A percentile compares a stretch with the other conserved stretches of the same genome.
Conservation (phyloP, 179 eudicot species). For the Spergularia azorica region DNA sequence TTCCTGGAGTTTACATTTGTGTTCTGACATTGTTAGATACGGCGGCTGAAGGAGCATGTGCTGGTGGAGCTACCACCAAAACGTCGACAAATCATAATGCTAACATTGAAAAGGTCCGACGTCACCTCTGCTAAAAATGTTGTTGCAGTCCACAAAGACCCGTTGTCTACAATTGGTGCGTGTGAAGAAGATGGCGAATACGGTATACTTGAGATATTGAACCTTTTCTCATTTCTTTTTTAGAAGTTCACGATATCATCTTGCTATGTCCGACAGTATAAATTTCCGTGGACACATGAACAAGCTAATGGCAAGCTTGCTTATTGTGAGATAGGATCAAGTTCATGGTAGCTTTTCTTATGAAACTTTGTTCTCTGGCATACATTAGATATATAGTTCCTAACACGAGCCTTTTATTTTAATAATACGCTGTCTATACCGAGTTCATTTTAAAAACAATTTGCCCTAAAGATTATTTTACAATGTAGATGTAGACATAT, state of each 20-base stretch:
- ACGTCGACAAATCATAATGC: conserved; percentile 81
- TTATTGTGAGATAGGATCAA: conserved; percentile 3
- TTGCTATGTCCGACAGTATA: not conserved
- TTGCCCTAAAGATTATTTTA: no score
- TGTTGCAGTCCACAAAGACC: conserved; percentile 35
- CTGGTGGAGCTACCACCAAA: conserved; percentile 83
- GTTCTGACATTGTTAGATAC: conserved; percentile 54
- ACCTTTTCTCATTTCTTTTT: conserved; percentile 4
- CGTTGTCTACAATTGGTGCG: conserved; percentile 30
- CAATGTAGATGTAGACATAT: no score
- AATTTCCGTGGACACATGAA: conserved; percentile 8
- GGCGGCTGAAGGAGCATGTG: conserved; percentile 95
- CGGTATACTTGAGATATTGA: conserved; percentile 36
- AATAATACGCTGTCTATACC: not conserved
- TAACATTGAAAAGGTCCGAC: conserved; percentile 70
- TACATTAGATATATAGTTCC: not conserved
- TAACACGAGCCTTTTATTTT: not conserved
- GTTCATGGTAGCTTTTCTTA: not conserved
- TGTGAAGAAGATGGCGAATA: conserved; percentile 46
- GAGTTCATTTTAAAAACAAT: not conserved
- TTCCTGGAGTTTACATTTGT: conserved; percentile 12
- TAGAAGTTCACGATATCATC: conserved; percentile 1
- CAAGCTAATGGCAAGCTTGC: conserved; percentile 7
- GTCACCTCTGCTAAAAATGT: conserved; percentile 56
- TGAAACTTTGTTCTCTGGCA: not conserved